Percentiles rank a stretch among this genome's conserved stretches.
phyloP scores from a whole-genome alignment of 305 asterid species.

The Plantago coronopus region DNA sequence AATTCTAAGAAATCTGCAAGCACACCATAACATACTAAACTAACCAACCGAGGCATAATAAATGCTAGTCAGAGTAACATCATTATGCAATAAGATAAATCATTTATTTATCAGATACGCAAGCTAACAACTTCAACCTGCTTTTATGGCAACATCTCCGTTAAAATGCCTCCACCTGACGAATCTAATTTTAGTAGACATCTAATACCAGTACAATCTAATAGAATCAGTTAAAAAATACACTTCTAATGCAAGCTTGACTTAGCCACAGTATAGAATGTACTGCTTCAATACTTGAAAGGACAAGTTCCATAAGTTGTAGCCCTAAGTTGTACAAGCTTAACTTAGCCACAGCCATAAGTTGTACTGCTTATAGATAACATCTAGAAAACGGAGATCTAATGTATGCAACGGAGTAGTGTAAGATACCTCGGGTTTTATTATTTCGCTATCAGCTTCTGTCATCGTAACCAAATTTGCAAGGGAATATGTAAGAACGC shows the following conservation, averaged over 20 bases:
- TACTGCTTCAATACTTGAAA: not conserved
- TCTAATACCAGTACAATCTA: not conserved
- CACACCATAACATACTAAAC: no score
- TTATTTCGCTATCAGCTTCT: slow-evolving; percentile 51
- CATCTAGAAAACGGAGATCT: slow-evolving; percentile 13
- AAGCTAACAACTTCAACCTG: no score
- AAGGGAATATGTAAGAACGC: slow-evolving; percentile 13
- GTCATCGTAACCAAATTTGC: slow-evolving; percentile 34
- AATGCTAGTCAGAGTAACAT: no score
- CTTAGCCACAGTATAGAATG: not conserved
- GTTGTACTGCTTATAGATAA: slow-evolving; percentile 6
- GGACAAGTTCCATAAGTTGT: not conserved
- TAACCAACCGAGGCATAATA: no score
- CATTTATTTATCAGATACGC: no score
- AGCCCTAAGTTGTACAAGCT: no score
- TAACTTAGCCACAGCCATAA: no score
- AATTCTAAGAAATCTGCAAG: no score
- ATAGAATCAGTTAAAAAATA: not conserved
- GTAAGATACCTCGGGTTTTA: slow-evolving; percentile 48
- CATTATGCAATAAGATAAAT: no score
- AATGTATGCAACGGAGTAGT: slow-evolving; percentile 9
- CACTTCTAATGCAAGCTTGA: not conserved
- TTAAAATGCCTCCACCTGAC: not conserved
- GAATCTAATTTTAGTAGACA: not conserved
- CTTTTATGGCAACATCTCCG: not conserved